A percentile compares a stretch with the other conserved stretches of the same genome.
Conservation (phyloP, 129 eudicot species). For the Apium graveolens region DNA sequence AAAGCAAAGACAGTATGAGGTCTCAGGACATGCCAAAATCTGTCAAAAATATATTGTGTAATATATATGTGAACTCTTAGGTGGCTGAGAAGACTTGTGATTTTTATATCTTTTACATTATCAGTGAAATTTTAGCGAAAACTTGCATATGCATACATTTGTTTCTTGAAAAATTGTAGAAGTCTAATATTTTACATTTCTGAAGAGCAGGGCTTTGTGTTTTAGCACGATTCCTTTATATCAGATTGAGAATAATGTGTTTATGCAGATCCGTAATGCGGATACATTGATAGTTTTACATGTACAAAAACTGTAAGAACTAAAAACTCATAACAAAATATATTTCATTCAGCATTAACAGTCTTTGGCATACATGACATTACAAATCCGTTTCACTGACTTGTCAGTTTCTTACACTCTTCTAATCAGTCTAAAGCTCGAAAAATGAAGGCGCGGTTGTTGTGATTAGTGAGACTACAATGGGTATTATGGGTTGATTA, state of each 20-base stretch:
- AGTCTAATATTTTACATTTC: no score
- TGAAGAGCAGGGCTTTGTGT: no score
- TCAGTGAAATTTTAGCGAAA: not conserved
- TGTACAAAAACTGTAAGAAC: not conserved
- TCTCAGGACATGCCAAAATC: not conserved
- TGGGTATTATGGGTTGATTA: constrained; percentile 2
- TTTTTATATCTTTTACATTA: not conserved
- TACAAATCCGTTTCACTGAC: not conserved
- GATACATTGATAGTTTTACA: no score
- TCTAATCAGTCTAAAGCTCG: not conserved
- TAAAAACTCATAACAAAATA: not conserved
- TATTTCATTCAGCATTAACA: not conserved
- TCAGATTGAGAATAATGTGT: no score
- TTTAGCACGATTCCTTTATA: no score
- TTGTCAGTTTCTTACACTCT: not conserved
- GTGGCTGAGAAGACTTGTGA: not conserved
- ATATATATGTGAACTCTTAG: not conserved
- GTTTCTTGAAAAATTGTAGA: no score
- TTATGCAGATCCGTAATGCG: no score
- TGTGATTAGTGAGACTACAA: not conserved
- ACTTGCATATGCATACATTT: not conserved
- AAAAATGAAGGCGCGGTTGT: not conserved
- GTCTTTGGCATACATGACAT: not conserved
- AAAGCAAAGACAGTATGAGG: not conserved
- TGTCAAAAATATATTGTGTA: not conserved